These are phyloP conservation scores for Colletotrichum chrysophilum DNA, from an alignment of 2,329 filamentous ascomycete species.

Conservation along the genomic window DNA sequence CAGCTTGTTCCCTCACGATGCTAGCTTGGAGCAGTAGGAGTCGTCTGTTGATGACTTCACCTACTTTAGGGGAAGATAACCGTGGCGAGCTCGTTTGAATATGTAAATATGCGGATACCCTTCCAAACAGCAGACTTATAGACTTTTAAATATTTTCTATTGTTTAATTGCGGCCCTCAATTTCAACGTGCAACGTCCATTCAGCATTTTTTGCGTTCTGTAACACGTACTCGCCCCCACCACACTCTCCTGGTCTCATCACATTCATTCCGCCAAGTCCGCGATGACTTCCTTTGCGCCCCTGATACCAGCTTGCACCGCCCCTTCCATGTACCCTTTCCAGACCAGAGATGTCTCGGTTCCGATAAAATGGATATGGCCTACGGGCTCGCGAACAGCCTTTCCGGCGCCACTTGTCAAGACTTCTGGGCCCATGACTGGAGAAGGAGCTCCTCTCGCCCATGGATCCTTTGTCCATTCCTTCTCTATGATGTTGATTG, in stretches of 20 bases:
- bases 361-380: background rate
- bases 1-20: conserved; percentile 3
- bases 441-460: background rate
- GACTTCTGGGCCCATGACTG: background rate
- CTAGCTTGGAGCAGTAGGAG: background rate
- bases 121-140: background rate
- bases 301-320: background rate
- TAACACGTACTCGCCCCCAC: accelerated
- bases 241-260: accelerated
- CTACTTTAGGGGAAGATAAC: background rate
- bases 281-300: background rate
- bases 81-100: background rate
- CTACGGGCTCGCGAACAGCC: background rate
- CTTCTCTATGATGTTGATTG: background rate
- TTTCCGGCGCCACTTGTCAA: background rate
- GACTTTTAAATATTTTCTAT: background rate
- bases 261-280: background rate
- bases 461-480: background rate
- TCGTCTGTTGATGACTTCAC: background rate
- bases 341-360: background rate
- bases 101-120: background rate
- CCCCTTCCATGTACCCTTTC: background rate
- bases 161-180: background rate
- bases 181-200: background rate
- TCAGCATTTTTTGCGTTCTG: too few relatives aligned